phyloP scores from a whole-genome alignment of 805 yeast species.

The Tetrapisispora phaffii region DNA sequence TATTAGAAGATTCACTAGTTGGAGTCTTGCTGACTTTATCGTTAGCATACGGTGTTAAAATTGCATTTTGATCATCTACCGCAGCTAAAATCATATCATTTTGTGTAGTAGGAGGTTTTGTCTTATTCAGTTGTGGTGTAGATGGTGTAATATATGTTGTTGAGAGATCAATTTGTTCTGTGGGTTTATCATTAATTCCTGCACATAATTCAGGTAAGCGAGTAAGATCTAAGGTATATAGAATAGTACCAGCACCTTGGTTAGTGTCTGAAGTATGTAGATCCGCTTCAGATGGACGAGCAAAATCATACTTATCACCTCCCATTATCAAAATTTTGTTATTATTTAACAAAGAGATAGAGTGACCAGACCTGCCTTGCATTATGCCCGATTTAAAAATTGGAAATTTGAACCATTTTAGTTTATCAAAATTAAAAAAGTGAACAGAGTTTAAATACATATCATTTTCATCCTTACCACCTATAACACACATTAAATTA shows the following conservation, averaged over 20 bases:
- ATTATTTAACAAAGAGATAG: slow-evolving; percentile 59
- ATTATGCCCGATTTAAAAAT: slow-evolving; percentile 39
- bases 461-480: slow-evolving; percentile 78
- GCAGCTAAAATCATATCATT: not conserved
- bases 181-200: slow-evolving; percentile 22
- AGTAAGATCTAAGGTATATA: slow-evolving; percentile 52
- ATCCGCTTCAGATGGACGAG: slow-evolving; percentile 38
- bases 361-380: slow-evolving; percentile 85
- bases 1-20: not conserved
- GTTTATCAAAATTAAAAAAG: slow-evolving; percentile 65
- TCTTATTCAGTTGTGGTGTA: not conserved
- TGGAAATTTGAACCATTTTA: slow-evolving; percentile 63
- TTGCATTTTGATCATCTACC: not conserved
- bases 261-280: slow-evolving; percentile 44
- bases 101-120: not conserved
- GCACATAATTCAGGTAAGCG: slow-evolving; percentile 30
- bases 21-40: not conserved
- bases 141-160: not conserved
- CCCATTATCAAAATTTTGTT: slow-evolving; percentile 80
- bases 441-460: slow-evolving; percentile 53
- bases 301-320: slow-evolving; percentile 73
- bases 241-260: slow-evolving; percentile 48
- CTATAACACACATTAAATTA: slow-evolving; percentile 73
- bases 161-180: not conserved
- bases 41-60: slow-evolving; percentile 2